Percentiles rank a stretch among this genome's conserved stretches.
phyloP scores from a whole-genome alignment of 352 stramenopile genomes.

The Phytophthora sojae region DNA sequence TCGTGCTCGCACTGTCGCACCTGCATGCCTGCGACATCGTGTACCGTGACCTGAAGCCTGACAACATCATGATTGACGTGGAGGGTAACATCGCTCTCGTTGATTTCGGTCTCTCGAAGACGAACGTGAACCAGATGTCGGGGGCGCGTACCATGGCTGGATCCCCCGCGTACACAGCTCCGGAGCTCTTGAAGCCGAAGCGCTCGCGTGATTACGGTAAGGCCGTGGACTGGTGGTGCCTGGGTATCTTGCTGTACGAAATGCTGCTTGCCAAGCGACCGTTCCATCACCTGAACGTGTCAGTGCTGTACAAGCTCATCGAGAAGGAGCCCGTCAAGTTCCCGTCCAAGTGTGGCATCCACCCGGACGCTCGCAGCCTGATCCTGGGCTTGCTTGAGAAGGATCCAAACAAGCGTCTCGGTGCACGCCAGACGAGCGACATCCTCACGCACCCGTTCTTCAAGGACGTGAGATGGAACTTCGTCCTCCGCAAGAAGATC shows the following conservation, averaged over 20 bases:
- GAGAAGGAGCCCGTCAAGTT: constrained; percentile 91
- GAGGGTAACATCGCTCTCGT: constrained; percentile 95
- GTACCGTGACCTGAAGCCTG: constrained; percentile 96
- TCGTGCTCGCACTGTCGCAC: constrained; percentile 91
- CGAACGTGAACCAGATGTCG: constrained; percentile 87
- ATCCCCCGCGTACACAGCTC: constrained; percentile 83
- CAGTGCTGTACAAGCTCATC: constrained; percentile 92
- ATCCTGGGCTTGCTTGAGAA: constrained; percentile 87
- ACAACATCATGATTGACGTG: constrained; percentile 96
- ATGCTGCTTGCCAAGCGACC: constrained; percentile 92
- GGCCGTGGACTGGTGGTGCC: constrained; percentile 88
- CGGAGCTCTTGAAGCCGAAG: constrained; percentile 86
- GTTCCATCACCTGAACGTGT: constrained; percentile 93
- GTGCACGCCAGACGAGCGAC: constrained; percentile 83
- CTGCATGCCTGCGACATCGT: constrained; percentile 95
- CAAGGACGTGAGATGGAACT: constrained; percentile 79
- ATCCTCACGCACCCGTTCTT: constrained; percentile 89
- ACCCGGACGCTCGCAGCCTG: constrained; percentile 72
- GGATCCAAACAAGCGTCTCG: constrained; percentile 83
- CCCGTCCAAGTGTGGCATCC: constrained; percentile 72
- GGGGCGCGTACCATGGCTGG: constrained; percentile 88
- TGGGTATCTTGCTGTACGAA: constrained; percentile 93
- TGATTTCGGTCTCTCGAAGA: constrained; percentile 95
- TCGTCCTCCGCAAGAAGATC: constrained; percentile 86
- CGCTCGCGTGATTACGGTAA: constrained; percentile 88